Evolutionary conservation across 306 rosid genomes (phyloP), one percentile per base, ranked within the genome.

Genomic region (Oxytropis ochrocephala): DNA sequence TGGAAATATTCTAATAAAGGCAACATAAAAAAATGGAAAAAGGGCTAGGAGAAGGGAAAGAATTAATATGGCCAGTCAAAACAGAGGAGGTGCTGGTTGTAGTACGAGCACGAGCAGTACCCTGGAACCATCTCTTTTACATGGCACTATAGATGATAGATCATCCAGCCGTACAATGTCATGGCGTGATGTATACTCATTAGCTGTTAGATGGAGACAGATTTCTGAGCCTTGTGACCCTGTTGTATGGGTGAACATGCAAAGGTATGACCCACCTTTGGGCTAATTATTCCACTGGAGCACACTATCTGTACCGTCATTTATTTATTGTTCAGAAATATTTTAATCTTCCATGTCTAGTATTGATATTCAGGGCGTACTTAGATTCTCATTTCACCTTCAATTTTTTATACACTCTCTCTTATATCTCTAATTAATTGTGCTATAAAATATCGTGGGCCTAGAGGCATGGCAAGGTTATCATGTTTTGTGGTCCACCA

Each of bases 21-120:
- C 70, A 80, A n/a, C n/a, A n/a, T 73, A 86, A 24, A 92, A 89
- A 84, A 14, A 64, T 78, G 89, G 96, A 44, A 92, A 84, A 84
- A 79, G 85, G 85, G 79, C 85, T 47, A 83, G 87, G 70, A 81
- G 97, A 84, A 87, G 90, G 80, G 96, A 92, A 18, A 89, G 92
- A 82, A 29, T 83, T 44, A 83, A 82, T 46, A 59, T 84, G 54
- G 72, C 86, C n/a, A 89, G 96, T 79, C 91, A 87, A 76, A 92
- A 92, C 61, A 84, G 97, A 82, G 97, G 97, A 53, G 97, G 97
- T 46, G 89, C 95, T 49, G 96, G 97, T 73, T 89, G 96, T 75
- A 92, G 92, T 74, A 87, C 93, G 0, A 92, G 96, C 81, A 87
- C 93, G 0, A 92, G 96, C 81, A 80, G 84, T 79, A 67, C 78